Conservation (phyloP, 176 grass and related monocot species). For the Tillandsia fasciculata region DNA sequence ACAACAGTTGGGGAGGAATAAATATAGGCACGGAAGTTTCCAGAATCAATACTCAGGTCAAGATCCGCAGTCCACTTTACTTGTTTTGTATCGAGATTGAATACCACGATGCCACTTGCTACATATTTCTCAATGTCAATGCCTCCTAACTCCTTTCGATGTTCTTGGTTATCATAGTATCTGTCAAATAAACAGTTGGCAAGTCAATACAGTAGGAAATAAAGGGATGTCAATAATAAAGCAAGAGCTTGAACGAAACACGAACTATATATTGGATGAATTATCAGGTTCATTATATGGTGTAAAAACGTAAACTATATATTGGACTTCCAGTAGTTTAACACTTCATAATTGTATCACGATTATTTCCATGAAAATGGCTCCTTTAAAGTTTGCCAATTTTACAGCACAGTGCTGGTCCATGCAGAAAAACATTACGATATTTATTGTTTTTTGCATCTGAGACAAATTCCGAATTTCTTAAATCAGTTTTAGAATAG, state of each 20-base stretch:
- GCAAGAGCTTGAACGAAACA: not conserved
- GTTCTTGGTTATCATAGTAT: conserved; percentile 63
- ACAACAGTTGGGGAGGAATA: conserved; percentile 85
- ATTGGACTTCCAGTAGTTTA: no score
- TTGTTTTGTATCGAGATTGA: conserved; percentile 87
- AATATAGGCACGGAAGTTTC: conserved; percentile 58
- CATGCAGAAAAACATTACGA: no score
- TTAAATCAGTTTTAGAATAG: no score
- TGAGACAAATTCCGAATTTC: no score
- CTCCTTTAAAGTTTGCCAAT: no score
- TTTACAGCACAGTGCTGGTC: no score
- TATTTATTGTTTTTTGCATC: no score
- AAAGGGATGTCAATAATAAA: not conserved
- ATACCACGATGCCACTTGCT: conserved; percentile 84
- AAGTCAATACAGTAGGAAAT: conserved; percentile 14
- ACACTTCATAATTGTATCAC: no score
- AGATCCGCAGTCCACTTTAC: conserved; percentile 82
- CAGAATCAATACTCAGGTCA: conserved; percentile 65
- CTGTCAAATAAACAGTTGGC: conserved; percentile 35
- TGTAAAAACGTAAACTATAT: no score
- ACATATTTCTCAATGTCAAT: conserved; percentile 83
- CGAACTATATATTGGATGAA: not conserved
- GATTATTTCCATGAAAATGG: no score
- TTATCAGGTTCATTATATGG: no score
- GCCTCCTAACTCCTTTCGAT: conserved; percentile 57